Base-by-base conservation (phyloP, 305 asterid genomes). In the Plantago coronopus region DNA sequence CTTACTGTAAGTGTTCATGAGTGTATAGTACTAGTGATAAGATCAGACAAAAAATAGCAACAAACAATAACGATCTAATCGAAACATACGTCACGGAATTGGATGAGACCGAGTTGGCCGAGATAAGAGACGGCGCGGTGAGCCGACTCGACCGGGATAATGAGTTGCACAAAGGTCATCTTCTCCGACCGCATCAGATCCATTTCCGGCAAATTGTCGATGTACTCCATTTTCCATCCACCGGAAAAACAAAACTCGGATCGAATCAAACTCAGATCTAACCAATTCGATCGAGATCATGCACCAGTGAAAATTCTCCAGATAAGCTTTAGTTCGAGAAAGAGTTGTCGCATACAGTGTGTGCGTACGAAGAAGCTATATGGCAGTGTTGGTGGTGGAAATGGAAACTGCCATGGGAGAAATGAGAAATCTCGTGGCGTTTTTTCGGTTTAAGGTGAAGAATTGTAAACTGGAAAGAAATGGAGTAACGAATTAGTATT, bases 141-240 rank as follows among this genome's bases (percentile, higher is more conserved):
- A 77, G 94, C 96, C 19, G 99, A 87, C 75, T 93, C 97, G 65
- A 82, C 85, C 42, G 99, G 99, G 48, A 93, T 80, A 55, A 93
- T 93, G 68, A 93, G 91, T 62, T 89, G 99, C 69, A 85, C 97
- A 34, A 79, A 79, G 57, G 85, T 83, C 97, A 93, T 89, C 85
- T 82, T 81, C 89, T 93, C 97, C 74, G 99, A 93, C 67, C 99
- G 96, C 97, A 93, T 89, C 96, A 93, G 96, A 87, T 93, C 99
- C 99, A 93, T 87, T 67, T 68, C 59, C 27, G 97, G 89, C 76
- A 89, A 82, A 58, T 78, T 89, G 74, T 77, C 78, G 22, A 85
- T 65, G 77, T 57, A 83, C 78, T 79, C 82, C 98, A 89, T 89
- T 67, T 76, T 70, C 79, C 83, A 73, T 74, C 78, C 81, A 75